These are phyloP conservation scores for Colletotrichum endophyticum DNA, from an alignment of 2,329 filamentous ascomycete genomes.

Conservation along the genomic window DNA sequence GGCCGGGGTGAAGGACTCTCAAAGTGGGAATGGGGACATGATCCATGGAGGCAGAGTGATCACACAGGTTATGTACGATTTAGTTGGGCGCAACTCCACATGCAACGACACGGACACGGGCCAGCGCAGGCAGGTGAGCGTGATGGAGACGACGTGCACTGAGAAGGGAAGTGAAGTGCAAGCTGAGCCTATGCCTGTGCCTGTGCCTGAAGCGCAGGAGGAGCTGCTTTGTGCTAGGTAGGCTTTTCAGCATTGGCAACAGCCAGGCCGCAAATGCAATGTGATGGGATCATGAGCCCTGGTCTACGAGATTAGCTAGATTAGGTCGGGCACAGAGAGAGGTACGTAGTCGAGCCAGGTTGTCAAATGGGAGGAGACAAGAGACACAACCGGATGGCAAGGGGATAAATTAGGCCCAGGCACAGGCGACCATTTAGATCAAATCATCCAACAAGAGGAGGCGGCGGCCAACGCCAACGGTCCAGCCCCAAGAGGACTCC, in stretches of 20 bases:
- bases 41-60: neutral
- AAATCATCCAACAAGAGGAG: neutral
- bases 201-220: neutral
- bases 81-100: neutral
- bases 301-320: constrained; percentile 1
- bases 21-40: constrained; percentile 4
- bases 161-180: neutral
- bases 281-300: constrained; percentile 15
- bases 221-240: neutral
- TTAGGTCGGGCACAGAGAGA: neutral
- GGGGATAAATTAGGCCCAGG: neutral
- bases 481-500: neutral
- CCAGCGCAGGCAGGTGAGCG: constrained; percentile 1
- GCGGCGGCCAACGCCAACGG: neutral
- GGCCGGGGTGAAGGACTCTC: neutral
- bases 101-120: neutral
- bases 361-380: neutral
- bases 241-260: neutral
- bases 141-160: neutral
- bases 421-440: neutral
- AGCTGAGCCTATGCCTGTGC: neutral
- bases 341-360: neutral
- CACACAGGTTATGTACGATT: constrained; percentile 34
- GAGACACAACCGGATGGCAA: neutral
- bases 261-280: neutral